These are phyloP conservation scores for Colletotrichum magnum DNA, from an alignment of 2,329 filamentous ascomycete genomes.

Conservation along the genomic window DNA sequence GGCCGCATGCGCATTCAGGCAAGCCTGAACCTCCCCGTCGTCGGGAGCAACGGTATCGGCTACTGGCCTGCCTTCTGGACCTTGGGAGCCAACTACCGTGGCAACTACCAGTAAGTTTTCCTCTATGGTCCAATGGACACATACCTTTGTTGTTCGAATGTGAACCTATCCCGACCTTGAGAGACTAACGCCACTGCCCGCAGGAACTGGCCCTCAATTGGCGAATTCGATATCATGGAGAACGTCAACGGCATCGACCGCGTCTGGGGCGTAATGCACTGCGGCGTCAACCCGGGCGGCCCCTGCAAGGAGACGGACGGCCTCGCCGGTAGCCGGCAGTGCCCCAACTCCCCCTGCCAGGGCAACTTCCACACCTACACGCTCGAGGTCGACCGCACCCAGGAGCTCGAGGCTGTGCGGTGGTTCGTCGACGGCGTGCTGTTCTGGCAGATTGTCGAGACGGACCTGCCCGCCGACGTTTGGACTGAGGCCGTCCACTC, in stretches of 20 bases:
- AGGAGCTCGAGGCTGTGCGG: slow-evolving; percentile 49
- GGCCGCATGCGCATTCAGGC: slow-evolving; percentile 56
- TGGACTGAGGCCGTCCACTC: slow-evolving; percentile 50
- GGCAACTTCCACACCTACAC: slow-evolving; percentile 52
- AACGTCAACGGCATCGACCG: slow-evolving; percentile 54
- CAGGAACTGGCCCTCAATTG: slow-evolving; percentile 57
- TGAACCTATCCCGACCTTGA: neutral
- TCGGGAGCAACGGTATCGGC: slow-evolving; percentile 56
- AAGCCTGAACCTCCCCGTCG: slow-evolving; percentile 50
- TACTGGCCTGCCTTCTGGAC: slow-evolving; percentile 64
- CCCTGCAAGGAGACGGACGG: slow-evolving; percentile 59
- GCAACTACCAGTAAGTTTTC: slow-evolving; percentile 47
- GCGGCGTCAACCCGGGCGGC: slow-evolving; percentile 56
- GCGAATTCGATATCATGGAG: slow-evolving; percentile 63
- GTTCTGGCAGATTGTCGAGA: slow-evolving; percentile 46
- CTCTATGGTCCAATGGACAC: neutral
- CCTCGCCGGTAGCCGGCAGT: slow-evolving; percentile 41
- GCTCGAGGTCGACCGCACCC: slow-evolving; percentile 51
- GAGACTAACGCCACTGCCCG: neutral
- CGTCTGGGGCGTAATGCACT: slow-evolving; percentile 58
- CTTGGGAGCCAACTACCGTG: slow-evolving; percentile 55
- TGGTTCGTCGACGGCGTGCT: slow-evolving; percentile 53
- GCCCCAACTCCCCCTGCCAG: slow-evolving; percentile 42
- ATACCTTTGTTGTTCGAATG: neutral
- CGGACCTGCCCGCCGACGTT: slow-evolving; percentile 46